These are phyloP conservation scores for Biscogniauxia marginata DNA, from an alignment of 2,329 filamentous ascomycete genomes.

Conservation along the genomic window DNA sequence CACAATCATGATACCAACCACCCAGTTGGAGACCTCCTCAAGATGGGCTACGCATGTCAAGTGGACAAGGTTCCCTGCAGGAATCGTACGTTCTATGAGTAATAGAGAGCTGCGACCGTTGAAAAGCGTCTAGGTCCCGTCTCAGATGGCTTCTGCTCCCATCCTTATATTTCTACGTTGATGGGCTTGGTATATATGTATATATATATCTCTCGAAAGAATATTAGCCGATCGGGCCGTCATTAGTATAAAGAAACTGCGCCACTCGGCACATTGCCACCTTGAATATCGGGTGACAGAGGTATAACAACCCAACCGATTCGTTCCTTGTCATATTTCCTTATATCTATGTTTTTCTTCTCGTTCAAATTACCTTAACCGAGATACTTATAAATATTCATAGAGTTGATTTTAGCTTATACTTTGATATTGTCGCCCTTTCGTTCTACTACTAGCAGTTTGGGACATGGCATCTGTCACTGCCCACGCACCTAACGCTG, in stretches of 20 bases:
- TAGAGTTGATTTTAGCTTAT: no score
- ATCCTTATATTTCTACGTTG: background rate
- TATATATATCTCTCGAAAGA: background rate
- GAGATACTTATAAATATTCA: background rate
- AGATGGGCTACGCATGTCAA: background rate
- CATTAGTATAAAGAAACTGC: background rate
- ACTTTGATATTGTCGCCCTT: no score
- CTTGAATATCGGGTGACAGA: background rate
- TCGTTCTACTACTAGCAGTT: background rate
- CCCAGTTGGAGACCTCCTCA: background rate
- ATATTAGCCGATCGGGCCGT: background rate
- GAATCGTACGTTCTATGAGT: background rate
- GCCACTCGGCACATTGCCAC: background rate
- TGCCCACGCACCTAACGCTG: background rate
- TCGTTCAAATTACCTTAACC: background rate
- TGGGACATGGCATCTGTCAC: background rate
- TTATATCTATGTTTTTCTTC: no score
- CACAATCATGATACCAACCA: background rate
- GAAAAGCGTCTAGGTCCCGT: background rate
- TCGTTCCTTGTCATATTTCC: background rate
- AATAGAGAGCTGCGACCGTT: background rate
- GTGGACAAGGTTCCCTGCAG: background rate
- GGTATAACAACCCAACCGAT: background rate
- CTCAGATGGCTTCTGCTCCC: background rate
- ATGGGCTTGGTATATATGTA: background rate